Conservation (phyloP, 345 rosid species). For the Aegle marmelos region DNA sequence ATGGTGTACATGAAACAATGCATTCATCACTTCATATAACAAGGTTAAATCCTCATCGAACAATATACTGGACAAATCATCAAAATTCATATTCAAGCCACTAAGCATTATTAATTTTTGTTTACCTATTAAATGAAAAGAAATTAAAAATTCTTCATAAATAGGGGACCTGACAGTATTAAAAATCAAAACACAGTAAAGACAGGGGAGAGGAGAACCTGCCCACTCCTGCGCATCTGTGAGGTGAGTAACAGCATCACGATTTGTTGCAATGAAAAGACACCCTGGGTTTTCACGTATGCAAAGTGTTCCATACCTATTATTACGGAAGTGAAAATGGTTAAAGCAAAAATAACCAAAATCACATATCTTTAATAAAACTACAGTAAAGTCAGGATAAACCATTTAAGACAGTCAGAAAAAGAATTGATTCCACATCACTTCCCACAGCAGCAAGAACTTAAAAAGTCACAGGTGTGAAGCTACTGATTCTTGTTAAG, state of each 20-base stretch:
- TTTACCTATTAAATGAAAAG: background rate
- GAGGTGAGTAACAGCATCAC: constrained; percentile 92
- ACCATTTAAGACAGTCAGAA: no score
- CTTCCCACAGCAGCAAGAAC: background rate
- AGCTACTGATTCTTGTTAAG: background rate
- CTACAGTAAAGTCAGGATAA: background rate
- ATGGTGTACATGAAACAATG: background rate
- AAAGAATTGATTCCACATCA: background rate
- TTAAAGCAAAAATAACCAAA: background rate
- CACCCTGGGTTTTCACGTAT: constrained; percentile 94
- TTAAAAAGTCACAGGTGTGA: background rate
- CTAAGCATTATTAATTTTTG: background rate
- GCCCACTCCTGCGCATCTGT: constrained; percentile 99
- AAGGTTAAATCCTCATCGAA: background rate
- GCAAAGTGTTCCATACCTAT: constrained; percentile 91
- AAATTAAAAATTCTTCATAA: background rate
- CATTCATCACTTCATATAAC: background rate
- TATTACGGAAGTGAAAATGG: background rate
- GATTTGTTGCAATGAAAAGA: constrained; percentile 90
- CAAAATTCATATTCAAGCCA: background rate
- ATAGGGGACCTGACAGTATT: background rate
- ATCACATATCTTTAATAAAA: background rate
- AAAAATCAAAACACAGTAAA: background rate
- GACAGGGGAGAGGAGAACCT: constrained; percentile 40
- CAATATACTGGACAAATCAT: background rate